A percentile compares a stretch with the other conserved stretches of the same genome.
Conservation (phyloP, 495 filamentous ascomycete species). For the Penicillium angulare region DNA sequence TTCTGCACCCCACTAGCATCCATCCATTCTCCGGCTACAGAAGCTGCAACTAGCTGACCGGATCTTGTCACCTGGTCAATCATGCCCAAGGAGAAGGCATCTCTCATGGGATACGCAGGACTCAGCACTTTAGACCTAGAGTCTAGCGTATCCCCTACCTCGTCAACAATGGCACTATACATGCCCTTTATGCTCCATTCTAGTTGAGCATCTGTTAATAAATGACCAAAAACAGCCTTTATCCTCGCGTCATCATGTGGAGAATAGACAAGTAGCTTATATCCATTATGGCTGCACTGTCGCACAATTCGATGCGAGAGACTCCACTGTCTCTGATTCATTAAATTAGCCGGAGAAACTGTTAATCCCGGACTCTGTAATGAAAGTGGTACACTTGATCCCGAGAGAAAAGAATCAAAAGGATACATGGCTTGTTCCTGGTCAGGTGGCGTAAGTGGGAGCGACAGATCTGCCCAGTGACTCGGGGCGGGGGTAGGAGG, state of each 20-base stretch:
- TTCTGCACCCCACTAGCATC: constrained; percentile 32
- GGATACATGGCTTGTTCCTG: constrained; percentile 23
- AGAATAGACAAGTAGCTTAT: constrained; percentile 20
- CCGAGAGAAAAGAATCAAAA: constrained; percentile 20
- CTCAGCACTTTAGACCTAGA: constrained; percentile 13
- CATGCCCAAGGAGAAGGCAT: constrained; percentile 10
- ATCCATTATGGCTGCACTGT: constrained; percentile 26
- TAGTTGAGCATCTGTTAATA: constrained; percentile 19
- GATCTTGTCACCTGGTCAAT: constrained; percentile 15
- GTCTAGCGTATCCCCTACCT: constrained; percentile 16
- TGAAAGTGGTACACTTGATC: constrained; percentile 10
- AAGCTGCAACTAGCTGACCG: constrained; percentile 25
- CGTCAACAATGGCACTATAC: constrained; percentile 19
- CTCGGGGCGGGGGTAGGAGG: too few species aligned
- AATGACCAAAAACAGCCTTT: constrained; percentile 22
- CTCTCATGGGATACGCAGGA: constrained; percentile 9
- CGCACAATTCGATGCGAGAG: constrained; percentile 31
- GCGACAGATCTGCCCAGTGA: not conserved
- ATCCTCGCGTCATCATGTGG: constrained; percentile 15
- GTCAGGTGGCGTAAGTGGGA: constrained; percentile 19
- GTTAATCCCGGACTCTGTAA: constrained; percentile 11
- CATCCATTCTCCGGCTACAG: constrained; percentile 21
- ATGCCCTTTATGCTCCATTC: constrained; percentile 22
- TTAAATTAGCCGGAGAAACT: constrained; percentile 9
- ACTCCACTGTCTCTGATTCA: constrained; percentile 15